These are phyloP conservation scores for Hygrophorus pudorinus DNA, from an alignment of 768 basidiomycete genomes.

Conservation along the genomic window DNA sequence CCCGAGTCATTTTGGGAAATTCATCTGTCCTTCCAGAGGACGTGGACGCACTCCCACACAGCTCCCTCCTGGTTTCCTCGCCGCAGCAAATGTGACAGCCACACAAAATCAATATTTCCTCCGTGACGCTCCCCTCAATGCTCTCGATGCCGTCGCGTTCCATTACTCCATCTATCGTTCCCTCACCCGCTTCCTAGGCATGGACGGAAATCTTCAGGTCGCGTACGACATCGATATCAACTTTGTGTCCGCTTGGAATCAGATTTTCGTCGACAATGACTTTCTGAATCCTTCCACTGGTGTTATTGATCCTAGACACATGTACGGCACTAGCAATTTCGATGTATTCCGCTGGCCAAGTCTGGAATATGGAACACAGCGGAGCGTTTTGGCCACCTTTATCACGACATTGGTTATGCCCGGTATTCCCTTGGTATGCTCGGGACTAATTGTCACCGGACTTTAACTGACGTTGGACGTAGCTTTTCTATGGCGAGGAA, in stretches of 20 bases:
- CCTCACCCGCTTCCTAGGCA: conserved; percentile 79
- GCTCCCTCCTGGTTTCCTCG: conserved; percentile 54
- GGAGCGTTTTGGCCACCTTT: conserved; percentile 68
- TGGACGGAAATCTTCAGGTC: conserved; percentile 91
- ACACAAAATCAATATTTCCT: conserved; percentile 67
- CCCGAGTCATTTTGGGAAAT: not conserved
- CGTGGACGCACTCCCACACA: conserved; percentile 79
- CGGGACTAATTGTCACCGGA: not conserved
- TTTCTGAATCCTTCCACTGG: conserved; percentile 66
- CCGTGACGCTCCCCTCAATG: conserved; percentile 49
- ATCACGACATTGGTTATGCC: conserved; percentile 77
- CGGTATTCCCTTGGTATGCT: conserved; percentile 66
- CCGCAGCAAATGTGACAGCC: conserved; percentile 58
- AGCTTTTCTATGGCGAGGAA: conserved; percentile 88
- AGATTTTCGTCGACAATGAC: conserved; percentile 85
- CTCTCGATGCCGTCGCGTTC: conserved; percentile 76
- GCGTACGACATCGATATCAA: conserved; percentile 79
- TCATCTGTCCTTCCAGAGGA: conserved; percentile 38
- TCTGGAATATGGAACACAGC: conserved; percentile 74
- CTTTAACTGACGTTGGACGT: conserved; percentile 2
- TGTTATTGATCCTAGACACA: conserved; percentile 69
- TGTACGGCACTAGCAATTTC: conserved; percentile 91
- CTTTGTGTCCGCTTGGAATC: conserved; percentile 85
- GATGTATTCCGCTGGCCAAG: conserved; percentile 93
- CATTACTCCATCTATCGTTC: conserved; percentile 92